Evolutionary conservation across 495 filamentous ascomycete species (phyloP).

Genomic region (Xylaria nigripes): DNA sequence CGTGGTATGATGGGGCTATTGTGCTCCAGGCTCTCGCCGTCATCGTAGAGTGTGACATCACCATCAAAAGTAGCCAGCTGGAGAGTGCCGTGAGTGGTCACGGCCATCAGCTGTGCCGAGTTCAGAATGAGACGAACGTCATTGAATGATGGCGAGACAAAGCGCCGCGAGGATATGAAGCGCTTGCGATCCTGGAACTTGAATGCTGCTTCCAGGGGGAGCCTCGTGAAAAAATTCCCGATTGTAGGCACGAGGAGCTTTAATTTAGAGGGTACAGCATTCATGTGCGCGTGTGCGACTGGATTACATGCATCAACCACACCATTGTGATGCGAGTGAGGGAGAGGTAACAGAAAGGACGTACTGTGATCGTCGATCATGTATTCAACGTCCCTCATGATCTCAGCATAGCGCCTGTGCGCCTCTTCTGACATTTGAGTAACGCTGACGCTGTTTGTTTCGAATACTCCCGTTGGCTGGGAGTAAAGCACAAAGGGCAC

Average conservation of each 20-base stretch:
- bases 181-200: conserved; percentile 76
- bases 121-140: conserved; percentile 90
- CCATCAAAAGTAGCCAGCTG: conserved; percentile 93
- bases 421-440: conserved; percentile 55
- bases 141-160: conserved; percentile 96
- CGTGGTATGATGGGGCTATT: conserved; percentile 71
- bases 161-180: conserved; percentile 82
- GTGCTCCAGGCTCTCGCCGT: conserved; percentile 67
- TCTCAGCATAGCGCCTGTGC: conserved; percentile 84
- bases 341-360: conserved; percentile 7
- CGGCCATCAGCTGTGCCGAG: conserved; percentile 83
- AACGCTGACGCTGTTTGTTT: conserved; percentile 51
- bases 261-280: conserved; percentile 71
- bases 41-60: conserved; percentile 94
- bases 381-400: conserved; percentile 86
- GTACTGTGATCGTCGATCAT: conserved; percentile 90
- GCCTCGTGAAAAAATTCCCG: conserved; percentile 82
- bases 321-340: background rate
- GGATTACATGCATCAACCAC: background rate
- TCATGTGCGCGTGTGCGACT: conserved; percentile 59
- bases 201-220: conserved; percentile 83
- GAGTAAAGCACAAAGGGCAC: conserved; percentile 97
- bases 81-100: conserved; percentile 59
- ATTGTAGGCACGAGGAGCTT: conserved; percentile 86
- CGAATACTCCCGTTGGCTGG: conserved; percentile 77